Evolutionary conservation across 805 yeast species (phyloP), one percentile per base, ranked within the genome.

Genomic region (Ogataea salicorniae): DNA sequence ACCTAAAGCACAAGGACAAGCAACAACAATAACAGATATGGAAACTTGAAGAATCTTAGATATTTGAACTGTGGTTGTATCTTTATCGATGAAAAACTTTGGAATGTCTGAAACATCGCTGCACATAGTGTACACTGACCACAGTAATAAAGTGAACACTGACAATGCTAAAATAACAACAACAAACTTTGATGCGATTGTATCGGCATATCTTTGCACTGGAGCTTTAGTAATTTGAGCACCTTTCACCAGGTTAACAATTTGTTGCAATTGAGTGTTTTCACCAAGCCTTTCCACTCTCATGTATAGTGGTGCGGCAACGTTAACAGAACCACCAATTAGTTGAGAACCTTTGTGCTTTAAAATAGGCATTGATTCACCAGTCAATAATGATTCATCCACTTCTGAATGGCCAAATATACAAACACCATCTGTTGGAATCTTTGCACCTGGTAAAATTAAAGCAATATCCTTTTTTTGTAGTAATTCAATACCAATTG

Each of bases 11-110:
- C 94, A 86, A 1, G 95, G 95, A 60, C 95, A 86, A 0, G 99
- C 99, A 43, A 94, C 97, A 11, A 94, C 97, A 53, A 95, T 79
- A 5, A 94, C 99, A 6, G 95, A 83, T 26, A 94, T 92, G 6
- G 95, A 84, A 41, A 91, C 75, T 58, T 86, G 82, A 47, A 95
- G 66, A 60, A 68, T 54, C 34, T 49, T 58, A 6, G 64, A 61
- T 36, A 57, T 49, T 39, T 46, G 45, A 16, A 65, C 46, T 6
- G 56, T 41, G 15, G 50, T 47, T 4, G 59, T 48, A 18, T 51
- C 51, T 15, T 49, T 35, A 35, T 61, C 58, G 14, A 56, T 22
- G 43, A 68, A 67, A n/a, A 60, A 56, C 5, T 37, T 33, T 1
- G 72, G 71, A 18, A 63, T 44, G 2, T 46, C 29, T 1, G 46